phyloP scores from a whole-genome alignment of 805 yeast genomes.

The Scheffersomyces stipitis region DNA sequence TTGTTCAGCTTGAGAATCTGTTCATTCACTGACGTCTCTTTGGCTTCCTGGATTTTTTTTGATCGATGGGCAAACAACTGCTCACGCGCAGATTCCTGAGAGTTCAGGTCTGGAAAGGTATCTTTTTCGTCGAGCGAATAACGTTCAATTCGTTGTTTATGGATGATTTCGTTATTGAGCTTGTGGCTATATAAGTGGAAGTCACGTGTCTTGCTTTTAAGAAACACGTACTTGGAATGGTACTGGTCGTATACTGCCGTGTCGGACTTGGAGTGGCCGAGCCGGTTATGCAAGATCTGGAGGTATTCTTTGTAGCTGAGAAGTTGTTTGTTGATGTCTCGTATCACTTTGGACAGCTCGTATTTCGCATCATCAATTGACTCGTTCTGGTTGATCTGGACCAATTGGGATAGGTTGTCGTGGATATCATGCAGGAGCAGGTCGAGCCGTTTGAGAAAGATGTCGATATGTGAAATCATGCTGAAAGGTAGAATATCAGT shows the following conservation, averaged over 20 bases:
- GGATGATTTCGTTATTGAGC: conserved; percentile 26
- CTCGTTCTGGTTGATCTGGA: conserved; percentile 16
- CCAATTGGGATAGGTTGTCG: conserved; percentile 2
- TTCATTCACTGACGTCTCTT: conserved; percentile 31
- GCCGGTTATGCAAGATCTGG: conserved; percentile 12
- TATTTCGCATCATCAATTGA: conserved; percentile 2
- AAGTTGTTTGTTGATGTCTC: conserved; percentile 16
- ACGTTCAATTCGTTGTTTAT: conserved; percentile 30
- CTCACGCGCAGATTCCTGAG: conserved; percentile 8
- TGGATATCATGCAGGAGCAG: conserved; percentile 1
- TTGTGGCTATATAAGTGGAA: conserved; percentile 28
- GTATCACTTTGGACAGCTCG: conserved; percentile 10
- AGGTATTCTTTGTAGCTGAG: conserved; percentile 17
- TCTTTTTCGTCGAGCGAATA: conserved; percentile 9
- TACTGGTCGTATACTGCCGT: conserved; percentile 15
- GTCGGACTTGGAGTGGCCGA: conserved; percentile 2
- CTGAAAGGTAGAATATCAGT: no score
- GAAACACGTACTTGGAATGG: conserved; percentile 15
- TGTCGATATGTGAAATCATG: no score
- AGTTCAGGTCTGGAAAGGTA: not conserved
- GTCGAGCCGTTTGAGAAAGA: no score
- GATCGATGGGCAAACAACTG: conserved; percentile 24
- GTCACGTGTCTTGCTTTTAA: conserved; percentile 25
- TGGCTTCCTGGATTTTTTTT: conserved; percentile 13
- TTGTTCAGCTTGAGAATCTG: conserved; percentile 47